Evolutionary conservation across 2,329 filamentous ascomycete genomes (phyloP).

Genomic region (Alternaria sp.): DNA sequence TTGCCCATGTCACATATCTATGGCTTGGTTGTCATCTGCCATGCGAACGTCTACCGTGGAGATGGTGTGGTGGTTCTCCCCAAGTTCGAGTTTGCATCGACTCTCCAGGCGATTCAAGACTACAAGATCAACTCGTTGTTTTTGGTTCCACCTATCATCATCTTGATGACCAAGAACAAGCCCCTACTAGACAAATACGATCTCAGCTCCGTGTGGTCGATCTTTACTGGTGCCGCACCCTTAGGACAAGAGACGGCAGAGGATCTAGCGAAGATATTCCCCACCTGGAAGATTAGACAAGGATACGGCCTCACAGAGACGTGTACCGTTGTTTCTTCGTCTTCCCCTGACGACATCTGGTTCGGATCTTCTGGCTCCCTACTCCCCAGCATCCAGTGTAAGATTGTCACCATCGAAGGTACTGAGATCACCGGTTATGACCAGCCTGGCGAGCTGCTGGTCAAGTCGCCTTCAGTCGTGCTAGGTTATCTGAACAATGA

Average conservation of each 20-base stretch:
- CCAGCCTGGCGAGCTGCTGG: slow-evolving; percentile 73
- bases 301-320: slow-evolving; percentile 85
- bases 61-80: slow-evolving; percentile 77
- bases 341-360: slow-evolving; percentile 69
- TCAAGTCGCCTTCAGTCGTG: slow-evolving; percentile 72
- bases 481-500: slow-evolving; percentile 89
- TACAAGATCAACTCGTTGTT: slow-evolving; percentile 74
- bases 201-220: slow-evolving; percentile 69
- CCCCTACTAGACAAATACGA: slow-evolving; percentile 72
- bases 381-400: slow-evolving; percentile 70
- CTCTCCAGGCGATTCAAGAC: slow-evolving; percentile 70
- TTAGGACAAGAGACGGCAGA: slow-evolving; percentile 76
- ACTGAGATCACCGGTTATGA: slow-evolving; percentile 73
- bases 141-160: slow-evolving; percentile 82
- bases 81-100: slow-evolving; percentile 77
- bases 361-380: slow-evolving; percentile 77
- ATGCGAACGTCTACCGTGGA: slow-evolving; percentile 72
- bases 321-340: slow-evolving; percentile 72
- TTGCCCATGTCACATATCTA: slow-evolving; percentile 87
- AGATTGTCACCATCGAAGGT: slow-evolving; percentile 74
- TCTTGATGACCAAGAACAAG: slow-evolving; percentile 74
- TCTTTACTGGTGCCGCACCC: slow-evolving; percentile 82
- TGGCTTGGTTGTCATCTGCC: slow-evolving; percentile 74
- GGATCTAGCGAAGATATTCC: slow-evolving; percentile 69
- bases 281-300: slow-evolving; percentile 72